Evolutionary conservation across 768 basidiomycete species (phyloP).

Genomic region (Naganishia vaughanmartiniae): DNA sequence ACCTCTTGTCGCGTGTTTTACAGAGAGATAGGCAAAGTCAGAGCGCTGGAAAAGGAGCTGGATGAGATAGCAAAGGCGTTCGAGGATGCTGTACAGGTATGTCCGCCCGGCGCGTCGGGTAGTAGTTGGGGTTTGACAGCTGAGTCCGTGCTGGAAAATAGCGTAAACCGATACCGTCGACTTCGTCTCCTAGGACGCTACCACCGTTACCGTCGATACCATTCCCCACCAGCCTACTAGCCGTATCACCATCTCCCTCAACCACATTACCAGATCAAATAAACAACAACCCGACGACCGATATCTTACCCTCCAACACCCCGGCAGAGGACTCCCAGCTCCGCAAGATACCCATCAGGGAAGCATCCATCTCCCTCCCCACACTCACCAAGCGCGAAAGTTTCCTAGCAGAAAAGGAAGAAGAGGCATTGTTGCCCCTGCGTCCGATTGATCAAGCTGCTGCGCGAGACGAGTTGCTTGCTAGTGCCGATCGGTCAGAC

Average conservation of each 20-base stretch:
- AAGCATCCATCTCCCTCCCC: slow-evolving; percentile 25
- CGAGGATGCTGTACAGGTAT: background rate
- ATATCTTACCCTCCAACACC: background rate
- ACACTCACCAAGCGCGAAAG: slow-evolving; percentile 13
- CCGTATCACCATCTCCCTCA: background rate
- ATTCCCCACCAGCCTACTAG: slow-evolving; percentile 2
- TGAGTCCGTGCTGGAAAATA: background rate
- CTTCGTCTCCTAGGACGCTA: background rate
- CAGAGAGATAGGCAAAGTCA: background rate
- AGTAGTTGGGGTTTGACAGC: background rate
- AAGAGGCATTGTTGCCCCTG: slow-evolving; percentile 29
- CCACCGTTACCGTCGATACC: slow-evolving; percentile 19
- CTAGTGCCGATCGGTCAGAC: slow-evolving; percentile 23
- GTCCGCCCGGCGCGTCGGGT: no score
- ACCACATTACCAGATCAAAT: background rate
- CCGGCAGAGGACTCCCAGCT: background rate
- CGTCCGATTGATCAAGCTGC: background rate
- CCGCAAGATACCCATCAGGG: slow-evolving; percentile 8
- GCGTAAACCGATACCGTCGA: slow-evolving; percentile 12
- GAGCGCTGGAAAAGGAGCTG: slow-evolving; percentile 15
- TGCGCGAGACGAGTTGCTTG: slow-evolving; percentile 37
- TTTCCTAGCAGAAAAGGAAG: slow-evolving; percentile 29
- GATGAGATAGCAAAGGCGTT: slow-evolving; percentile 6
- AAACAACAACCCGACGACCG: background rate
- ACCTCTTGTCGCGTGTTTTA: background rate